Conservation (phyloP, 768 basidiomycete genomes). For the Hemileccinum impolitum region DNA sequence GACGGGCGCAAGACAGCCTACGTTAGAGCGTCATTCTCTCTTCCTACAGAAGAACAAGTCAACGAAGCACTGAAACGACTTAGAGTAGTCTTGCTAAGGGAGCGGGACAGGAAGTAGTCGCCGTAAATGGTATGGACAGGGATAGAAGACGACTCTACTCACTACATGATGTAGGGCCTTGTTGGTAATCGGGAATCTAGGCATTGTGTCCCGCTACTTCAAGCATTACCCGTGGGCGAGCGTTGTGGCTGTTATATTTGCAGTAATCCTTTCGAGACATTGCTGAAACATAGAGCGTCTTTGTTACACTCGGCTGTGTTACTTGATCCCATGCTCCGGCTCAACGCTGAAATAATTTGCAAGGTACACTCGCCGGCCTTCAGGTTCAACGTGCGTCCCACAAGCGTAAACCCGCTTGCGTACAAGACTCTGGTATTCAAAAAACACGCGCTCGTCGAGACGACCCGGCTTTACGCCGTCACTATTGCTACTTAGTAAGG, state of each 20-base stretch:
- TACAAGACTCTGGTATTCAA: too few species aligned
- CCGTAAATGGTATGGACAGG: background rate
- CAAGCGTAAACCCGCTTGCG: too few species aligned
- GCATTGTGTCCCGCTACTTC: too few species aligned
- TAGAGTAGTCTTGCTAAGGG: constrained; percentile 35
- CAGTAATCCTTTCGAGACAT: too few species aligned
- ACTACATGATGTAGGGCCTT: constrained; percentile 6
- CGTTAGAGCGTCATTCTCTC: constrained; percentile 81
- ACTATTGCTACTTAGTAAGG: too few species aligned
- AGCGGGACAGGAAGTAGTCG: constrained; percentile 13
- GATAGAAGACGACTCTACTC: background rate
- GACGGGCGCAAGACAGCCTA: constrained; percentile 65
- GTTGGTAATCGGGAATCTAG: background rate
- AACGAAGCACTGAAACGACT: constrained; percentile 72
- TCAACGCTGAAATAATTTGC: too few species aligned
- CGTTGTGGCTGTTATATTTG: too few species aligned
- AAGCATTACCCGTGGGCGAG: too few species aligned
- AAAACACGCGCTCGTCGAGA: too few species aligned
- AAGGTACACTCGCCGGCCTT: too few species aligned
- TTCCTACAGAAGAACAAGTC: constrained; percentile 61
- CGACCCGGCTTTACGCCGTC: too few species aligned
- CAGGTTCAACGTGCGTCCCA: too few species aligned
- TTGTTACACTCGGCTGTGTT: background rate
- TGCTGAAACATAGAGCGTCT: background rate
- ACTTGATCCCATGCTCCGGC: background rate